Percentiles rank a stretch among this genome's conserved stretches.
phyloP scores from a whole-genome alignment of 305 asterid species.

The Fraxinus sp. region DNA sequence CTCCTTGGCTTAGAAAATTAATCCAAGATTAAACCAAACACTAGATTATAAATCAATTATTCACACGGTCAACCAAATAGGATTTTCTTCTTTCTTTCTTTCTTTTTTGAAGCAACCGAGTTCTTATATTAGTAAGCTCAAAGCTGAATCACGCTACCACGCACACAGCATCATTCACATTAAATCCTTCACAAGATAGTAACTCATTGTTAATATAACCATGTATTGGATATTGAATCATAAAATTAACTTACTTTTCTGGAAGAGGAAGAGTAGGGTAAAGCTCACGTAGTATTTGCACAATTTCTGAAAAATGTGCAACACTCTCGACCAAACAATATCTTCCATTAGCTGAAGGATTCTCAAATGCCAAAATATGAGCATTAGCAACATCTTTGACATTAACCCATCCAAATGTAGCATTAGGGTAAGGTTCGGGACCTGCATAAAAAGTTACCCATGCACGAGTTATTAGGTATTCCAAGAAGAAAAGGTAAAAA shows the following conservation, averaged over 20 bases:
- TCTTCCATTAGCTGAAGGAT: constrained; percentile 53
- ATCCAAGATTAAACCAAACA: neutral
- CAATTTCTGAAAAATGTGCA: constrained; percentile 44
- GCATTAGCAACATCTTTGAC: constrained; percentile 60
- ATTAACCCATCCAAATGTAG: constrained; percentile 54
- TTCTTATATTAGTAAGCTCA: neutral
- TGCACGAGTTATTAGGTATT: neutral
- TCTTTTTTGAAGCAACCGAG: neutral
- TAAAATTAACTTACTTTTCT: constrained; percentile 37
- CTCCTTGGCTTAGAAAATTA: neutral
- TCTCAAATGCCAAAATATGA: constrained; percentile 43
- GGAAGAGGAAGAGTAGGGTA: constrained; percentile 46
- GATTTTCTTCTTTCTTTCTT: neutral
- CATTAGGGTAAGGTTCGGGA: constrained; percentile 45
- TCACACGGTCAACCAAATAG: neutral
- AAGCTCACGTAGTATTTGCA: constrained; percentile 39
- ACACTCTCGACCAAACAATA: constrained; percentile 47
- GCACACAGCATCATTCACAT: neutral
- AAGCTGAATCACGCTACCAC: neutral
- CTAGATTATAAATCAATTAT: neutral
- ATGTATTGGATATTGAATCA: neutral
- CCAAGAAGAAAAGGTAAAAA: neutral
- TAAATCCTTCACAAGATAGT: neutral
- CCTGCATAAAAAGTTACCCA: constrained; percentile 31
- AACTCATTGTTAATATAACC: neutral